Evolutionary conservation across 108 stramenopile species (phyloP).

Genomic region (Cyclotella baltica): DNA sequence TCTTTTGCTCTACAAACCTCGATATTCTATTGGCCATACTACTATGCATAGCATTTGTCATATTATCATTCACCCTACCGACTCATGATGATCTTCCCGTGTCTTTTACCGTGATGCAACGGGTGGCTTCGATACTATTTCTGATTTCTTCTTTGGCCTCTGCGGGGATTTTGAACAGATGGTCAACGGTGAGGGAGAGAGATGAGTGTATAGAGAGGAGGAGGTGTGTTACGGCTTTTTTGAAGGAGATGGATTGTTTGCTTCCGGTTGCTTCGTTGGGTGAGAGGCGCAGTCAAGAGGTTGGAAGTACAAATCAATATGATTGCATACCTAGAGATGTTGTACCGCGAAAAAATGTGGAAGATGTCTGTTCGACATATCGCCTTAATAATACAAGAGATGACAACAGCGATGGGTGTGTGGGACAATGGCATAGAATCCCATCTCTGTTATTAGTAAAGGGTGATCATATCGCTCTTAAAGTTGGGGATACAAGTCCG

Average conservation of each 20-base stretch:
- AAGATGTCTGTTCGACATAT: conserved; percentile 81
- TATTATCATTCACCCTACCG: conserved; percentile 2
- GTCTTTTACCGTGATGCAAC: conserved; percentile 25
- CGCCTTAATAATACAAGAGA: conserved; percentile 36
- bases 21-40: conserved; percentile 40
- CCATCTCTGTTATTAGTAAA: conserved; percentile 73
- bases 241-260: conserved; percentile 34
- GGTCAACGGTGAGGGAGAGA: conserved; percentile 35
- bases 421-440: conserved; percentile 66
- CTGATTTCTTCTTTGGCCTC: conserved; percentile 32
- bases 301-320: not conserved
- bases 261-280: not conserved
- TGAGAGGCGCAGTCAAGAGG: not conserved
- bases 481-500: conserved; percentile 79
- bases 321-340: conserved; percentile 16
- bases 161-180: conserved; percentile 24
- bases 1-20: conserved; percentile 6
- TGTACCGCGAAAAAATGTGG: conserved; percentile 40
- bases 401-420: not conserved
- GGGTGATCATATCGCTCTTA: conserved; percentile 82
- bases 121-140: conserved; percentile 31
- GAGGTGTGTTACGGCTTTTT: conserved; percentile 45
- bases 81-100: not conserved
- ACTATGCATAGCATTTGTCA: conserved; percentile 31
- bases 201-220: conserved; percentile 47